phyloP scores from a whole-genome alignment of 2,329 filamentous ascomycete species.

The Microcera coccophila region DNA sequence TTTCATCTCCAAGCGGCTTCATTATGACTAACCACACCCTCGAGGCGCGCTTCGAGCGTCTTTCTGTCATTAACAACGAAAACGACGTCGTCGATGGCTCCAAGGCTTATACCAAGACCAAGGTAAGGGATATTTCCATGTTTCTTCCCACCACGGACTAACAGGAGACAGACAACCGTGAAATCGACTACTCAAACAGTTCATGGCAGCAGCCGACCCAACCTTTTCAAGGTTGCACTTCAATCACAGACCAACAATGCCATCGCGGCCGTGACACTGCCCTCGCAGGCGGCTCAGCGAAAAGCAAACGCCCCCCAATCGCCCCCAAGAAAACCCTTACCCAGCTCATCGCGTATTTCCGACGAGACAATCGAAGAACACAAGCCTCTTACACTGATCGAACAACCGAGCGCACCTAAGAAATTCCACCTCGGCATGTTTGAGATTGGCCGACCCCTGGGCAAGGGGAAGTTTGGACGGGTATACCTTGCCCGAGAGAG shows the following conservation, averaged over 20 bases:
- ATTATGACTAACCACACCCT: constrained; percentile 71
- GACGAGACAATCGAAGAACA: constrained; percentile 52
- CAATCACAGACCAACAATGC: constrained; percentile 71
- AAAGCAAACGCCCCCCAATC: constrained; percentile 47
- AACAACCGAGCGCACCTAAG: constrained; percentile 55
- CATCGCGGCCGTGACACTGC: constrained; percentile 61
- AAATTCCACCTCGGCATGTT: constrained; percentile 90
- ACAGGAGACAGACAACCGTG: constrained; percentile 38
- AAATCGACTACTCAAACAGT: constrained; percentile 40
- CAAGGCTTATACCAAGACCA: constrained; percentile 65
- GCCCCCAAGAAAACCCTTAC: constrained; percentile 49
- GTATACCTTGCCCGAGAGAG: constrained; percentile 81
- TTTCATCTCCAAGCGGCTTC: neutral
- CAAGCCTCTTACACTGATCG: constrained; percentile 49
- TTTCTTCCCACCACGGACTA: constrained; percentile 17
- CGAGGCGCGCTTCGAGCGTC: constrained; percentile 83
- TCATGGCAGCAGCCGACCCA: constrained; percentile 63
- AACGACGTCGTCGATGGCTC: constrained; percentile 60
- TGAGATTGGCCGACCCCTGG: constrained; percentile 81
- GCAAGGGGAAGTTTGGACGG: constrained; percentile 83
- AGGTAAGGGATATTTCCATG: constrained; percentile 52
- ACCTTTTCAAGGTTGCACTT: constrained; percentile 80
- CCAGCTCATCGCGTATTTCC: constrained; percentile 38
- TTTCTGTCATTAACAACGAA: constrained; percentile 87
- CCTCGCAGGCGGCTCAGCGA: constrained; percentile 61